phyloP scores from a whole-genome alignment of 1,139 yeast genomes.

The Taiozyma onychis region DNA sequence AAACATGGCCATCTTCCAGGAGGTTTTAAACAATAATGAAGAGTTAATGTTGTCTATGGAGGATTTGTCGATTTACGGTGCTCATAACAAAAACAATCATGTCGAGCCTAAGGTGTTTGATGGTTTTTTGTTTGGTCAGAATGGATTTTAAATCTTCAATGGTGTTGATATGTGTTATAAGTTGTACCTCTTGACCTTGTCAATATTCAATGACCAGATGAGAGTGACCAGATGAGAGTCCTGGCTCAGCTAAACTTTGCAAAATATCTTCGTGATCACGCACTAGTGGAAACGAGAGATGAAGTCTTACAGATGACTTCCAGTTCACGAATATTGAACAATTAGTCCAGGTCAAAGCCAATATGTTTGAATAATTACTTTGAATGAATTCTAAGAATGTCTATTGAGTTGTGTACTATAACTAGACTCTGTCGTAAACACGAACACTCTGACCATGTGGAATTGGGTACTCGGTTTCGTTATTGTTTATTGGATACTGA shows the following conservation, averaged over 20 bases:
- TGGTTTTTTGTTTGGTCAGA: neutral
- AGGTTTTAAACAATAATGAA: neutral
- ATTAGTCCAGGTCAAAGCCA: too few species aligned
- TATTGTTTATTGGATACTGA: slow-evolving; percentile 15
- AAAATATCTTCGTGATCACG: too few species aligned
- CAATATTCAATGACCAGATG: too few species aligned
- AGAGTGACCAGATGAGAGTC: too few species aligned
- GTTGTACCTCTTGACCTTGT: too few species aligned
- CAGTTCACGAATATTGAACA: too few species aligned
- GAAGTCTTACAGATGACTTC: too few species aligned
- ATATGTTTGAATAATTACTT: neutral
- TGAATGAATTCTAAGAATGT: neutral
- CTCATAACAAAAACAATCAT: neutral
- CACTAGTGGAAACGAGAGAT: too few species aligned
- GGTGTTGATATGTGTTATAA: too few species aligned
- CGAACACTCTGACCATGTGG: slow-evolving; percentile 16
- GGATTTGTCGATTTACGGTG: neutral
- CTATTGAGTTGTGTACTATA: neutral
- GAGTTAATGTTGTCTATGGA: neutral
- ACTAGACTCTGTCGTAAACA: neutral
- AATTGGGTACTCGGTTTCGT: slow-evolving; percentile 17
- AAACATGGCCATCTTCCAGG: neutral
- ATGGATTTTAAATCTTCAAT: neutral
- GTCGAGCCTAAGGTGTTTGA: neutral
- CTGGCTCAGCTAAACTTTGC: too few species aligned